These are phyloP conservation scores for Viola pubescens DNA, from an alignment of 441 rosid species.

Conservation along the genomic window DNA sequence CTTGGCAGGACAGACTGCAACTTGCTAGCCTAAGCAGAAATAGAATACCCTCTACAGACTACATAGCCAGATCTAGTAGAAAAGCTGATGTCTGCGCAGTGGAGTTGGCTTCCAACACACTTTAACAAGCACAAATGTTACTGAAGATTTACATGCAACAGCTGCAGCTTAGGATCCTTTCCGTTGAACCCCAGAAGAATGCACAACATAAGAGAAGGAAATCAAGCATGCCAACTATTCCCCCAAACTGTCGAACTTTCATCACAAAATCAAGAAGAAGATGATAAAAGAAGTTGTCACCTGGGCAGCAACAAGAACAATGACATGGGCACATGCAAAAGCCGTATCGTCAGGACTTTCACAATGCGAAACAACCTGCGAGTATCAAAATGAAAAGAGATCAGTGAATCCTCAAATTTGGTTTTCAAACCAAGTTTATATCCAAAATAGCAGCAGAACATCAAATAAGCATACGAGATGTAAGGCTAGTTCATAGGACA, in stretches of 20 bases:
- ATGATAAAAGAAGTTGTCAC: conserved; percentile 24
- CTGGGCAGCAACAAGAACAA: conserved; percentile 66
- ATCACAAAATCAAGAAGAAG: background rate
- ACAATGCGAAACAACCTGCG: conserved; percentile 58
- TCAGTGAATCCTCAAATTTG: conserved; percentile 2
- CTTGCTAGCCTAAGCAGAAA: conserved; percentile 3
- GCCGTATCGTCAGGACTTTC: conserved; percentile 48
- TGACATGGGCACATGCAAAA: conserved; percentile 65
- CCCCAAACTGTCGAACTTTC: background rate
- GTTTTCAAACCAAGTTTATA: background rate
- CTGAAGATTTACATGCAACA: no score
- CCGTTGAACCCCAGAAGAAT: no score
- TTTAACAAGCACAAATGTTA: no score
- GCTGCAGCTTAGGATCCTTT: no score
- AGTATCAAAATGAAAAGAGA: conserved; percentile 13
- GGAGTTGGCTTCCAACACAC: no score
- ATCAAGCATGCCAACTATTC: no score
- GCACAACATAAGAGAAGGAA: no score
- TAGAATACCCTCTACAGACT: conserved; percentile 6
- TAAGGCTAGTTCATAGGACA: background rate
- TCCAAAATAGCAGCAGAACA: conserved; percentile 4
- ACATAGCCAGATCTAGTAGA: background rate
- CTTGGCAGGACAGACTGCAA: background rate
- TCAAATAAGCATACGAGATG: background rate
- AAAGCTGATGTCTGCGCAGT: no score